These are phyloP conservation scores for Cercis canadensis DNA, from an alignment of 306 rosid genomes.

Conservation along the genomic window DNA sequence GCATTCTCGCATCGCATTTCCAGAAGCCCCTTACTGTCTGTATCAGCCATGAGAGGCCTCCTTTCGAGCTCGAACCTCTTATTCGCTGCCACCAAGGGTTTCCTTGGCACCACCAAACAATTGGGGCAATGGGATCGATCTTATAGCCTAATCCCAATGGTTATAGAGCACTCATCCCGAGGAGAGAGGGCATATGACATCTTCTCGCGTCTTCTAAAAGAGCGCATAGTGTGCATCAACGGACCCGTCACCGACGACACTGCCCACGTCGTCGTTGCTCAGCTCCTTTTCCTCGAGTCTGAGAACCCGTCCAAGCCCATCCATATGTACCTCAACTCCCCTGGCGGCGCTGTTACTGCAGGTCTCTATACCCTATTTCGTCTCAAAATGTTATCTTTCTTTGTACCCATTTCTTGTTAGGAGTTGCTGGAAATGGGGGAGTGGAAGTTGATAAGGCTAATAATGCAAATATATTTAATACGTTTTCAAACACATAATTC, in stretches of 20 bases:
- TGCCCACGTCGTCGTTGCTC: conserved; percentile 95
- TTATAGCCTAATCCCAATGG: conserved; percentile 86
- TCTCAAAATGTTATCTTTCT: background rate
- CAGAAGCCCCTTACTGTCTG: conserved; percentile 13
- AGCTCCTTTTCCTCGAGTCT: conserved; percentile 94
- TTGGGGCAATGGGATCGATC: conserved; percentile 44
- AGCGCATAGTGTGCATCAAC: conserved; percentile 94
- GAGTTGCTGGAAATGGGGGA: background rate
- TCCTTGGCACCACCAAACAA: conserved; percentile 23
- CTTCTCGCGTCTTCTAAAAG: conserved; percentile 97
- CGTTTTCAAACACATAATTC: background rate
- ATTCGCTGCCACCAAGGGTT: conserved; percentile 8
- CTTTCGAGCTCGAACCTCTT: conserved; percentile 43
- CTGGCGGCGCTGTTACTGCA: conserved; percentile 97
- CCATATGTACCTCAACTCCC: conserved; percentile 90
- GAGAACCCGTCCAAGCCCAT: conserved; percentile 96
- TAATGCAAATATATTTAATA: background rate
- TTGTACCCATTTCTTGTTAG: background rate
- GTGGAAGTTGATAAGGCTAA: background rate
- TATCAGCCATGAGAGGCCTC: conserved; percentile 51
- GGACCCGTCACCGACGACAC: conserved; percentile 94
- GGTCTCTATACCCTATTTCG: conserved; percentile 38
- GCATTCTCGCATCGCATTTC: background rate
- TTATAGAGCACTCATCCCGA: conserved; percentile 91
- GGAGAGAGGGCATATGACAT: conserved; percentile 98